Evolutionary conservation across 1,139 yeast species (phyloP), one percentile per base, ranked within the genome.

Genomic region (Keqinozyma sinolaborantium): DNA sequence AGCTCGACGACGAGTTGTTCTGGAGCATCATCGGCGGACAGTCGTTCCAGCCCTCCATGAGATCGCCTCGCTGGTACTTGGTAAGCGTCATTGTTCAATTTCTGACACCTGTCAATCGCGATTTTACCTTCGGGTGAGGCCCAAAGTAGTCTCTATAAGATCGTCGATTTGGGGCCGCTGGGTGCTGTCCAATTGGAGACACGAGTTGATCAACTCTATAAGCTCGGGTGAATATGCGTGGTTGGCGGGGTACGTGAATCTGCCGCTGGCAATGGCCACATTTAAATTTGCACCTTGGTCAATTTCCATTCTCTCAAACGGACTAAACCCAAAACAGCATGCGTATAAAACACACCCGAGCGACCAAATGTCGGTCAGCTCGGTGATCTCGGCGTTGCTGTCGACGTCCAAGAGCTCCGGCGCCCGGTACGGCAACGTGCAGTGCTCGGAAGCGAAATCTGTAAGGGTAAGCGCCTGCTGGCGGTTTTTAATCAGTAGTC

Each of bases 281-380:
- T 73, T 78, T 41, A 88, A 65, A 40, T 83, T 84, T 3, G 95
- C 96, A 11, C 97, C 97, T 38, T 80, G 77, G 30, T 82, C 81
- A 28, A 77, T 71, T 45, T 87, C 94, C 49, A 83, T 78, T 50
- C 86, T 73, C 51, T 88, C 96, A 57, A 90, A 90, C 1, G 97
- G 97, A 2, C 95, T 83, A 25, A 71, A 70, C 1, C 84, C 83
- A 57, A 83, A 90, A 56, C 92, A 70, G 42, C 86, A 61, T 2
- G 90, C 77, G 56, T 83, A 90, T 15, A 87, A 52, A 2, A 87
- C 65, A 50, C 97, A 87, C 0, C 97, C 97, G 21, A 88, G 56
- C 4, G 95, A 83, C 97, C 97, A 90, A 13, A 90, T 77, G 51
- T 90, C 97, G 4, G 84, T 80, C 34, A 75, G 72, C 50, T 84